Conservation (phyloP, 169 alveolate species). For the Cryptosporidium canis region DNA sequence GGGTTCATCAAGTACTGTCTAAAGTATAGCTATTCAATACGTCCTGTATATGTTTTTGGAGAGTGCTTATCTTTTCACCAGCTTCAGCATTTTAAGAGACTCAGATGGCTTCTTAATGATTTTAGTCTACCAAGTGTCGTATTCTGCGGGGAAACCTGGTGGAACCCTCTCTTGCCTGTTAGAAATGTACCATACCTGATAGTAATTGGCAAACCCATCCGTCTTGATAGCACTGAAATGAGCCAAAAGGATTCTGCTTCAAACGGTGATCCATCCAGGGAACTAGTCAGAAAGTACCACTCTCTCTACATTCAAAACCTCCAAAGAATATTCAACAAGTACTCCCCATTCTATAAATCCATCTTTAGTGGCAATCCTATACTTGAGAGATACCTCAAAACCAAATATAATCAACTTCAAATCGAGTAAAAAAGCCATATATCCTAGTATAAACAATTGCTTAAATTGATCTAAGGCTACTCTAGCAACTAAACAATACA, state of each 20-base stretch:
- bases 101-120: conserved; percentile 45
- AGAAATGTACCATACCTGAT: conserved; percentile 45
- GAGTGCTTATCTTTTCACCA: conserved; percentile 65
- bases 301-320: conserved; percentile 14
- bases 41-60: conserved; percentile 69
- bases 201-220: conserved; percentile 47
- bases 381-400: conserved; percentile 12
- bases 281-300: conserved; percentile 34
- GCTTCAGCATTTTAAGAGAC: background rate
- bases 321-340: conserved; percentile 5
- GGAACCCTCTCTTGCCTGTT: conserved; percentile 56
- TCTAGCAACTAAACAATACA: background rate
- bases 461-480: too few species aligned
- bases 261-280: conserved; percentile 35
- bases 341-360: conserved; percentile 5
- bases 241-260: background rate
- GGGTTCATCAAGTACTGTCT: conserved; percentile 66
- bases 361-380: background rate
- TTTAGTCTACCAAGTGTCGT: conserved; percentile 57
- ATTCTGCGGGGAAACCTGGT: conserved; percentile 66
- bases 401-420: background rate
- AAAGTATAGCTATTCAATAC: conserved; percentile 43
- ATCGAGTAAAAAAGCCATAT: background rate
- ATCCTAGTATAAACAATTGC: background rate
- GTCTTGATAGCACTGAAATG: background rate